Evolutionary conservation across 23 red algal species (phyloP), one percentile per base, ranked within the genome.

Genomic region (Rhodosorus marinus): DNA sequence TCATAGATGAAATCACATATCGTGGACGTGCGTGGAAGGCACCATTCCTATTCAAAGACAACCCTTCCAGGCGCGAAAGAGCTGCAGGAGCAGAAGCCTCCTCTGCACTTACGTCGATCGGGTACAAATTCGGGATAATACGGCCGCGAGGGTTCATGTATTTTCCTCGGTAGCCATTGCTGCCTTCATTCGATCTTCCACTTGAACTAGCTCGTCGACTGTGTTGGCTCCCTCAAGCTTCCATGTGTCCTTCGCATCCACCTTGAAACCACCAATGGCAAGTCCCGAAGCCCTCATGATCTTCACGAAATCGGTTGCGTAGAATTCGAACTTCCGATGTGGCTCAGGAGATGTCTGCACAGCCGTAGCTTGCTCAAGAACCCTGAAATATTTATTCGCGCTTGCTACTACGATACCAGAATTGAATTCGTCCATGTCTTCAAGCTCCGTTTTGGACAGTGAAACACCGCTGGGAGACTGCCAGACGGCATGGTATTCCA

Each of bases 211-310:
- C 49, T 94, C 87, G 50, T 94, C 87, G 8, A 94, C 54, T 0
- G 87, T 94, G 55, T 94, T 94, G 3, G 69, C 72, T 17, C 87
- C 87, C 66, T 94, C 87, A n/a, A 94, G 52, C 29, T 72, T 76
- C 75, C 69, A 94, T 62, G 64, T 64, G 32, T 54, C 47, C 2
- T 57, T 62, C n/a, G 41, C 52, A 1, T 57, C 56, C 20, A 83
- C 35, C 33, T 43, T 56, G 48, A 49, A 84, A 9, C 40, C 73
- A 28, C 74, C 57, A 14, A 69, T 72, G 14, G 59, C 27, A 14
- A 33, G 54, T 4, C 70, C 71, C 19, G 25, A 51, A 14, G 45
- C 38, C 14, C 60, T 64, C 35, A 94, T 63, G 19, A 49, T 62
- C 52, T 72, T 54, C 36, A 94, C 87, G 74, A 94, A 94, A 51